Base-by-base conservation (phyloP, 345 rosid genomes). In the Populus nigra region DNA sequence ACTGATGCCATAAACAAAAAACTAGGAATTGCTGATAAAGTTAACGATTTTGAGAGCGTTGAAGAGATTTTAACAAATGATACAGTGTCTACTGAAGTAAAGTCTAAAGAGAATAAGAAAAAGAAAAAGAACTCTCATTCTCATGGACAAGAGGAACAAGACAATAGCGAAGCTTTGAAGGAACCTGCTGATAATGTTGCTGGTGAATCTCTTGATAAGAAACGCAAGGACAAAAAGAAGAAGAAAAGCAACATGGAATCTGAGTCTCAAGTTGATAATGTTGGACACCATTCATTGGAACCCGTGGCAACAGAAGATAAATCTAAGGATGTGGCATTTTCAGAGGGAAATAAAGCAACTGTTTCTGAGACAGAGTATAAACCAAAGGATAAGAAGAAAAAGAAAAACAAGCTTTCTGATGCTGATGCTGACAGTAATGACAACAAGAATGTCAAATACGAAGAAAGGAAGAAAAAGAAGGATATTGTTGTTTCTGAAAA, bases 321-420 rank as follows among this genome's bases (percentile, higher is more conserved):
- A 72, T 80, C 79, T 27, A 69, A 67, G 69, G 78, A 69, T 53
- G 71, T 33, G n/a, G 62, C 35, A 53, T 18, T 50, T 73, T 68
- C 55, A 12, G 78, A 76, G 63, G 50, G 10, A 57, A 75, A 74
- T 20, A 65, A 71, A 77, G 84, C 77, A 73, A 39, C 82, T 68
- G 72, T 76, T 77, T 73, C 75, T 47, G 81, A 71, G 77, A 66
- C 73, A 3, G 65, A 84, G 61, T 79, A 83, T 16, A 82, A 82
- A 74, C 73, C 84, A 23, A 88, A 82, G 78, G 86, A 88, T 84
- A 86, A 87, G 78, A 89, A 80, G 81, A 88, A 86, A 81, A 90
- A 82, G 87, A 87, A 83, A 85, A 65, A 70, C 62, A 83, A 82
- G 29, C 35, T 6, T 13, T 80, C 80, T 38, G 83, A 79, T 61